Evolutionary conservation across 495 filamentous ascomycete species (phyloP).

Genomic region (Chaetomium tenue): DNA sequence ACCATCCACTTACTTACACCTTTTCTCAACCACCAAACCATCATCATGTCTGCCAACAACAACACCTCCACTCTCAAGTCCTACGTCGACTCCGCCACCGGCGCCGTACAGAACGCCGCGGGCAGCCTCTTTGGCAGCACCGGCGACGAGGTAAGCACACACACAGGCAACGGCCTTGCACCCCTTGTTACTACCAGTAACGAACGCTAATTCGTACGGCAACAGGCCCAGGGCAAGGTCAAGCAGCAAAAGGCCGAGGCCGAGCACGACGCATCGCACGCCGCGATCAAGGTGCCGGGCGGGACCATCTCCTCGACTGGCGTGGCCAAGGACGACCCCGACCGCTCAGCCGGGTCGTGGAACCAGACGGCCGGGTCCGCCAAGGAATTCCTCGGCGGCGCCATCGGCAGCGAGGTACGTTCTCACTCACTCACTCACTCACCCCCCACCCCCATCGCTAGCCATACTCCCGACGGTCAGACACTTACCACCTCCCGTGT

Average conservation of each 20-base stretch:
- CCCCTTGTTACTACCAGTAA: neutral
- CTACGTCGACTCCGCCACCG: conserved; percentile 74
- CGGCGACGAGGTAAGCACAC: conserved; percentile 50
- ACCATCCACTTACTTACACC: conserved; percentile 9
- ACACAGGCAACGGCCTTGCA: neutral
- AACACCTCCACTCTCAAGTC: conserved; percentile 72
- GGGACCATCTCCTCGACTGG: conserved; percentile 65
- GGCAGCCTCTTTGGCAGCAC: conserved; percentile 73
- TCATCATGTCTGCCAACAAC: conserved; percentile 62
- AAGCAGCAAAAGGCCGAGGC: conserved; percentile 60
- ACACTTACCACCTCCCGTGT: neutral
- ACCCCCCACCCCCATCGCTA: neutral
- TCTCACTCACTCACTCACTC: no score
- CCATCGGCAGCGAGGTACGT: conserved; percentile 68
- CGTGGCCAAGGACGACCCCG: conserved; percentile 66
- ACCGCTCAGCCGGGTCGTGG: conserved; percentile 70
- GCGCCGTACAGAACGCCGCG: conserved; percentile 66
- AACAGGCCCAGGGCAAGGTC: conserved; percentile 50
- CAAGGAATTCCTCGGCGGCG: conserved; percentile 77
- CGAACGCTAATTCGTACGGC: conserved; percentile 12
- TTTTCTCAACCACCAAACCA: conserved; percentile 22
- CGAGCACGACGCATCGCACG: conserved; percentile 69
- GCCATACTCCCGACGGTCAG: no score
- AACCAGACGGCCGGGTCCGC: conserved; percentile 83
- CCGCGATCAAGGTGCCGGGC: conserved; percentile 67